Percentiles rank a stretch among this genome's conserved stretches.
phyloP scores from a whole-genome alignment of 2,329 filamentous ascomycete genomes.

The Cyclaneusma minus region DNA sequence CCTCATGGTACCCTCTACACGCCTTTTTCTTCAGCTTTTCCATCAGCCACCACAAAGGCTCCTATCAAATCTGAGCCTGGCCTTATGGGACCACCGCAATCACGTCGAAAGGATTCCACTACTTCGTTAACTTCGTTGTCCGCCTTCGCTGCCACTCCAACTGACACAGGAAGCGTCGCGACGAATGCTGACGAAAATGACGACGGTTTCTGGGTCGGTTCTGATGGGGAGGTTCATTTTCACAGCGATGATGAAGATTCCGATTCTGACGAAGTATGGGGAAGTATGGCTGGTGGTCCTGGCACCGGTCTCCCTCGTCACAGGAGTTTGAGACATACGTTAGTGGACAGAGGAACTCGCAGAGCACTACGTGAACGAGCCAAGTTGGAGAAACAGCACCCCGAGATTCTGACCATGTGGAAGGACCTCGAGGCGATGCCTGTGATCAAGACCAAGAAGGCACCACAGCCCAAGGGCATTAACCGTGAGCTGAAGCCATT shows the following conservation, averaged over 20 bases:
- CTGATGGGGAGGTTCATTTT: conserved; percentile 23
- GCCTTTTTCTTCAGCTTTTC: no score
- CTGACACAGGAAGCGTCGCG: no score
- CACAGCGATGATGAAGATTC: conserved; percentile 6
- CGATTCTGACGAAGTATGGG: not conserved
- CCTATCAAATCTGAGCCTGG: no score
- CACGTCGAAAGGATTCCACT: no score
- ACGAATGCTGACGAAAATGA: conserved; percentile 4
- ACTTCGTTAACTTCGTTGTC: no score
- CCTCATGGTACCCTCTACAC: no score
- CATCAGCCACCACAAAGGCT: no score
- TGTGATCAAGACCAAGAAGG: conserved; percentile 45
- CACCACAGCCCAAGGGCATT: conserved; percentile 61
- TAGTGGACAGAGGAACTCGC: conserved; percentile 21
- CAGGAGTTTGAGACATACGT: conserved; percentile 6
- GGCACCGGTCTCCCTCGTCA: conserved; percentile 5
- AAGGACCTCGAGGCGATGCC: conserved; percentile 52
- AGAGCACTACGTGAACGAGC: conserved; percentile 34
- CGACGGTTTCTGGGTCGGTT: conserved; percentile 5
- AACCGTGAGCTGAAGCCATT: conserved; percentile 79
- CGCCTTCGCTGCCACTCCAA: no score
- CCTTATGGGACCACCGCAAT: no score
- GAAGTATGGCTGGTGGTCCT: not conserved
- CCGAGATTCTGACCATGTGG: conserved; percentile 77
- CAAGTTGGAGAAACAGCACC: conserved; percentile 62